Evolutionary conservation across 1,284 basidiomycete genomes (phyloP), one percentile per base, ranked within the genome.

Genomic region (Sporisorium sorghi): DNA sequence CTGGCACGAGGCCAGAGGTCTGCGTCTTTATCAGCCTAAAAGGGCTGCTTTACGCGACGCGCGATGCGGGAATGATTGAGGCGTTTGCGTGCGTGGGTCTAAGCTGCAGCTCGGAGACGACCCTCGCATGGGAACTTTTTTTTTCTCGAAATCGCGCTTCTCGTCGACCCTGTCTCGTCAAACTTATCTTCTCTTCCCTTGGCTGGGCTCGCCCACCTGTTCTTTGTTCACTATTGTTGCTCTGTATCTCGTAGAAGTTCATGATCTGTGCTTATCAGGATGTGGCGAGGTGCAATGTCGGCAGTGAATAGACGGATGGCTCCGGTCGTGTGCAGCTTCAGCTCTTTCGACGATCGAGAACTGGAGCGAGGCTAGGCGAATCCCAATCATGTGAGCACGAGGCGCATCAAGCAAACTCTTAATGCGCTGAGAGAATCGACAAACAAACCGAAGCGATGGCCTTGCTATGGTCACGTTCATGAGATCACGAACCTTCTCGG

Each of bases 121-220:
- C 37, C 50, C 50, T 52, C 50, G 50, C 50, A 52, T 52, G 50
- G 50, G 50, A 52, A 52, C n/a, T 28, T 28, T 39, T 39, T 40
- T 12, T 40, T 19, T 39, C n/a, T 52, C n/a, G n/a, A n/a, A n/a
- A n/a, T 30, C 19, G 12, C 35, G 9, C 28, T 21, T 30, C 26
- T 30, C 26, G 7, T 24, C 24, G 24, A 46, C n/a, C 46, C 28
- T 32, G 19, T 47, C 46, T 17, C 26, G n/a, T n/a, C n/a, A n/a
- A n/a, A n/a, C n/a, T n/a, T n/a, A n/a, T n/a, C n/a, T n/a, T 46
- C 44, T 26, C 23, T 35, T 3, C 33, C 24, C 26, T n/a, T 17
- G 35, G 2, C 15, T 2, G 17, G 10, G 15, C 14, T 19, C 14
- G n/a, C n/a, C 5, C n/a, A 40, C 15, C n/a, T n/a, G 37, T 3